Conservation (phyloP, 1,284 basidiomycete species). For the Ustilago tritici region DNA sequence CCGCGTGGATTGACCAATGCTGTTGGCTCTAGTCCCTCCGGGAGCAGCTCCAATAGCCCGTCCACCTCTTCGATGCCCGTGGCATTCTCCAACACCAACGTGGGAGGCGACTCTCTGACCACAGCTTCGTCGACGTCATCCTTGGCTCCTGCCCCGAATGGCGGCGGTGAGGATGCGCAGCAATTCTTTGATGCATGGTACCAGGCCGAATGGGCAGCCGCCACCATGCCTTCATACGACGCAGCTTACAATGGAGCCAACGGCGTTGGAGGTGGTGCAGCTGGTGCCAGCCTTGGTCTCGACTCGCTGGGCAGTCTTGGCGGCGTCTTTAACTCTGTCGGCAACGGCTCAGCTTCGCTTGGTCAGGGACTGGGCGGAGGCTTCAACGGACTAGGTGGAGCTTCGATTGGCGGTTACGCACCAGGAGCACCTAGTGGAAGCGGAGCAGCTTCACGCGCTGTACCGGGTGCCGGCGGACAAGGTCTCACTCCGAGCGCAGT, state of each 20-base stretch:
- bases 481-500: slow-evolving; percentile 26
- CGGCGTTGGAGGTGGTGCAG: slow-evolving; percentile 34
- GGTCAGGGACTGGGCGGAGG: slow-evolving; percentile 42
- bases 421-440: slow-evolving; percentile 1
- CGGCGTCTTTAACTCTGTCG: slow-evolving; percentile 16
- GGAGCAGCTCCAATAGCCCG: slow-evolving; percentile 38
- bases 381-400: slow-evolving; percentile 37
- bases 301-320: slow-evolving; percentile 37
- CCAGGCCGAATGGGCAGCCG: slow-evolving; percentile 54
- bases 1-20: slow-evolving; percentile 19
- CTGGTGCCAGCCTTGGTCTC: slow-evolving; percentile 36
- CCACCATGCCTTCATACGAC: slow-evolving; percentile 51
- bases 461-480: slow-evolving; percentile 1
- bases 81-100: slow-evolving; percentile 4
- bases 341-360: slow-evolving; percentile 3
- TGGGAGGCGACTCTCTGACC: slow-evolving; percentile 16
- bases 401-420: slow-evolving; percentile 28
- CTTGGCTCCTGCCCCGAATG: slow-evolving; percentile 21
- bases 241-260: slow-evolving; percentile 40
- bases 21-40: slow-evolving; percentile 26
- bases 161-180: slow-evolving; percentile 52
- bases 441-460: background rate
- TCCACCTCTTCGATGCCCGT: slow-evolving; percentile 33
- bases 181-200: slow-evolving; percentile 56
- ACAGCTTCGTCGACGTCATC: slow-evolving; percentile 39